phyloP scores from a whole-genome alignment of 2,329 filamentous ascomycete genomes.

The Dactylellina parvicollis region DNA sequence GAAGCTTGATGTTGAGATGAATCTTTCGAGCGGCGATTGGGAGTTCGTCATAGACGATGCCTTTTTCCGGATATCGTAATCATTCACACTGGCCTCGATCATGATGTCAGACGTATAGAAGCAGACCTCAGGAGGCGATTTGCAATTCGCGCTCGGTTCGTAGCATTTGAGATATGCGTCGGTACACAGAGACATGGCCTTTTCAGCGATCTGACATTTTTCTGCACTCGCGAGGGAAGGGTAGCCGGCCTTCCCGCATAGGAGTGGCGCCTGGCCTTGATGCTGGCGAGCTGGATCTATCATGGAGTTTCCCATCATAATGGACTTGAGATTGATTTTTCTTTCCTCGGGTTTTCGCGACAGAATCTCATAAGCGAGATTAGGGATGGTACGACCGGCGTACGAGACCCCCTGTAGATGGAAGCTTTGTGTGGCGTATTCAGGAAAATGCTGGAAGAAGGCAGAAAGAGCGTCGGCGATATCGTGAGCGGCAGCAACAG shows the following conservation, averaged over 20 bases:
- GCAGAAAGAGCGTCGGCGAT: conserved; percentile 94
- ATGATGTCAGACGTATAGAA: not conserved
- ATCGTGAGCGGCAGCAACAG: conserved; percentile 94
- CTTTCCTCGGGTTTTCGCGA: conserved; percentile 84
- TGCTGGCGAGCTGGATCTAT: conserved; percentile 95
- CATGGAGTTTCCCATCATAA: conserved; percentile 94
- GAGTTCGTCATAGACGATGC: not conserved
- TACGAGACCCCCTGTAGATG: conserved; percentile 97
- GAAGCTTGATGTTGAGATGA: conserved; percentile 83
- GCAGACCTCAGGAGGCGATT: not conserved
- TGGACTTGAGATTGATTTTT: conserved; percentile 96
- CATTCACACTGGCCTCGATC: conserved; percentile 79
- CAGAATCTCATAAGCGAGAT: conserved; percentile 88
- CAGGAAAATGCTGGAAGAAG: conserved; percentile 98
- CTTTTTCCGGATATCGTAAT: conserved; percentile 83
- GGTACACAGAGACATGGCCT: conserved; percentile 86
- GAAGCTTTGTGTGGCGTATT: conserved; percentile 94
- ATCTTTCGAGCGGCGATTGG: conserved; percentile 61
- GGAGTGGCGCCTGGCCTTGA: conserved; percentile 95
- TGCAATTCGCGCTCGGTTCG: conserved; percentile 80
- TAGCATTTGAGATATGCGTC: conserved; percentile 90
- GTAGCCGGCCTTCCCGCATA: conserved; percentile 93
- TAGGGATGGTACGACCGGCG: conserved; percentile 88
- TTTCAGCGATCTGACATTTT: conserved; percentile 89
- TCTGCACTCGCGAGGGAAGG: conserved; percentile 80